Base-by-base conservation (phyloP, 2,329 filamentous ascomycete genomes). In the Aspergillus brasiliensis region DNA sequence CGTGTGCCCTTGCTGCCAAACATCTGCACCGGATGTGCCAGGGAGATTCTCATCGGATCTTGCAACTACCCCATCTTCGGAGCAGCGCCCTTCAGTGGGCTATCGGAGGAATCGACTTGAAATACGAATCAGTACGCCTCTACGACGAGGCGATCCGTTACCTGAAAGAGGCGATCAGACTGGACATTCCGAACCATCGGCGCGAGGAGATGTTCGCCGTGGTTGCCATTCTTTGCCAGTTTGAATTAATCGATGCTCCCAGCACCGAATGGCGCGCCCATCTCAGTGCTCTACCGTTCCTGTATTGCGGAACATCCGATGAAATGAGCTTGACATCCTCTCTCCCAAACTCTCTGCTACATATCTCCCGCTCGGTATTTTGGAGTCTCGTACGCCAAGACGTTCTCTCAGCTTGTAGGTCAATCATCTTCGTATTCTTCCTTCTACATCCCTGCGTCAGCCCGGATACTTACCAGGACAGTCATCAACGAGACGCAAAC, bases 1-100 rank as follows among this genome's bases (percentile, higher is more conserved):
- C 69, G 25, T 70, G 69, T 25, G 69, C 70, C 8, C 68, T 72
- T 6, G 65, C 70, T 23, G 67, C 70, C 3, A 71, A 71, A 37
- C 69, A 71, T 46, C 58, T 72, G 17, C 42, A 56, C n/a, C 62
- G 61, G 11, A 34, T 34, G 31, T 34, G 31, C 31, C 31, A 34
- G 31, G 31, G 31, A 34, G 31, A 34, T 2, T 2, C 11, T 34
- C 11, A 11, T 34, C 31, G 31, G 4, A 34, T 51, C 7, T 64
- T 42, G 19, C 17, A 51, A 48, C 31, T 60, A 38, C 8, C 55
- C 31, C 54, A 21, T 31, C 34, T 51, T 27, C 11, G n/a, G 5
- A 37, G 17, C 21, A 37, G 13, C 15, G 10, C 37, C 52, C 51
- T 28, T 40, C 57, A 17, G 15, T 49, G 46, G 46, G 19, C 51